Evolutionary conservation across 768 basidiomycete genomes (phyloP), one percentile per base, ranked within the genome.

Genomic region (Hortiboletus campestris): DNA sequence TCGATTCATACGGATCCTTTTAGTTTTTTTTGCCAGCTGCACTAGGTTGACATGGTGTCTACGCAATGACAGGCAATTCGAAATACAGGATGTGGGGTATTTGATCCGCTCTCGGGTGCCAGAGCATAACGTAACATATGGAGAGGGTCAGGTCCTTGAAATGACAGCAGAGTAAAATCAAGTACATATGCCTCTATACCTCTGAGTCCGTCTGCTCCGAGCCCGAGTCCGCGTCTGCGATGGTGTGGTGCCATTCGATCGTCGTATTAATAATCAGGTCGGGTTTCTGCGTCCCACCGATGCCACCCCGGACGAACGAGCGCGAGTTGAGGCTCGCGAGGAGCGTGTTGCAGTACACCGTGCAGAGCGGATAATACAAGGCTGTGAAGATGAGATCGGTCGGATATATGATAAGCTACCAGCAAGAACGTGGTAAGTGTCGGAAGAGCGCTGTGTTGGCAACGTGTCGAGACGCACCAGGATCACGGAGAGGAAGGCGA

Each of bases 261-360:
- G 58, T 31, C 16, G 56, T 38, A n/a, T n/a, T n/a, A n/a, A n/a
- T n/a, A 0, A 34, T 4, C 12, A 9, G 13, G 11, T 53, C 34
- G 7, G 39, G 36, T 35, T 51, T 34, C 25, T 22, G 46, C 7
- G 7, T 35, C 1, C 52, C 59, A 3, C 19, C 25, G 25, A 25
- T 32, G 29, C 46, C 40, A 17, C 52, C 53, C 6, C 65, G 60
- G 11, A 38, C 20, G 40, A 58, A 66, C 28, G 57, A 35, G 36
- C 70, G 67, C 0, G 63, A 58, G 25, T 74, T 70, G 49, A 73
- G 62, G 55, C 61, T 75, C 40, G 65, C 68, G 34, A 75, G 65
- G 6, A 74, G 44, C 25, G 72, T 69, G 57, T 69, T 71, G 45
- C 72, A 65, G 42, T 75, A 75, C 16, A 72, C 57, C 31, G 69